Evolutionary conservation across 768 basidiomycete genomes (phyloP).

Genomic region (Phallus indusiatus): DNA sequence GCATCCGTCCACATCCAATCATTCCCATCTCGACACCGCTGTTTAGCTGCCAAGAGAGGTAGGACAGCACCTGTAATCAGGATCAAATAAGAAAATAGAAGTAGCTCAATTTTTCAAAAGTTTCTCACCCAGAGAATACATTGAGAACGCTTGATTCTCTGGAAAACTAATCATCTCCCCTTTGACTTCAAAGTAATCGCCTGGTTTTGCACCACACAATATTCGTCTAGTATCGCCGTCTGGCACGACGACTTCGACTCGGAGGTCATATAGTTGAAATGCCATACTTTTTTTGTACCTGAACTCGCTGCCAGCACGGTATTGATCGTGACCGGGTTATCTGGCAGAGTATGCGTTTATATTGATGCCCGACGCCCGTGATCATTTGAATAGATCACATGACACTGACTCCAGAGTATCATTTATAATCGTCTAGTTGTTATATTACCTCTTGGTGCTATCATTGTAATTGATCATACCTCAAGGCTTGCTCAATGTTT

Average conservation of each 20-base stretch:
- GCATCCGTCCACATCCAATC: slow-evolving; percentile 66
- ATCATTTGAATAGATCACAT: too few species aligned
- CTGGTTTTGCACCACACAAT: slow-evolving; percentile 54
- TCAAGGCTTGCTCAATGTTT: background rate
- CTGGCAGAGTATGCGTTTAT: too few species aligned
- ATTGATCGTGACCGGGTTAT: too few species aligned
- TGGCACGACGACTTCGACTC: slow-evolving; percentile 53
- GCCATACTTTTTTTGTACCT: slow-evolving; percentile 23
- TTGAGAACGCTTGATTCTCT: slow-evolving; percentile 54
- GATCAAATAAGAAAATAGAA: background rate
- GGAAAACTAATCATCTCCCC: slow-evolving; percentile 59
- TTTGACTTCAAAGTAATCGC: slow-evolving; percentile 52
- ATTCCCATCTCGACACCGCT: slow-evolving; percentile 41
- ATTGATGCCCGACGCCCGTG: too few species aligned
- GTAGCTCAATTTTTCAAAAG: background rate
- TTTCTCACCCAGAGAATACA: slow-evolving; percentile 49
- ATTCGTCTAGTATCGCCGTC: slow-evolving; percentile 36
- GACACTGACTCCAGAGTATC: too few species aligned
- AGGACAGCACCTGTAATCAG: slow-evolving; percentile 41
- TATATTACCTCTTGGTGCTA: too few species aligned
- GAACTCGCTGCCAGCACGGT: too few species aligned
- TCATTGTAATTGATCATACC: too few species aligned
- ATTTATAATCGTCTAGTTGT: too few species aligned
- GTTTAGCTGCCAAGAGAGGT: slow-evolving; percentile 60
- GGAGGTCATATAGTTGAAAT: slow-evolving; percentile 57